Evolutionary conservation across 305 asterid genomes (phyloP).

Genomic region (Solanum hybrid): DNA sequence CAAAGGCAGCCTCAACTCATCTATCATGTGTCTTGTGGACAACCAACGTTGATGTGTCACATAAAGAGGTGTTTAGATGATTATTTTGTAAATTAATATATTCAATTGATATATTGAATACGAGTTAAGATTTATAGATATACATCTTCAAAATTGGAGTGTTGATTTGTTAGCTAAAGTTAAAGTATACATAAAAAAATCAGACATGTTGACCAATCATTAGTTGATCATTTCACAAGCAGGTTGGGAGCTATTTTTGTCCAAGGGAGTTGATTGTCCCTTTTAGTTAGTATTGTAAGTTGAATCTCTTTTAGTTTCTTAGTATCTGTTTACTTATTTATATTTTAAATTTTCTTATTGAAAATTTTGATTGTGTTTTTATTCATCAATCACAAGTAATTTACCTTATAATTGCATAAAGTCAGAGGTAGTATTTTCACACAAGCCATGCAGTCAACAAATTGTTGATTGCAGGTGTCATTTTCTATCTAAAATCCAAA

Average conservation of each 20-base stretch:
- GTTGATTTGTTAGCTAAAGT: not conserved
- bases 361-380: not conserved
- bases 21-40: not conserved
- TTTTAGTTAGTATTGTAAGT: not conserved
- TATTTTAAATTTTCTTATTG: not conserved
- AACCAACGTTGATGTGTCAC: fast-evolving
- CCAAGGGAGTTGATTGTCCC: not conserved
- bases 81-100: too few species aligned
- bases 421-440: not conserved
- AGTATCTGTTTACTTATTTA: not conserved
- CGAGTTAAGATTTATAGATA: too few species aligned
- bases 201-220: not conserved
- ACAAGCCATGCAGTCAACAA: not conserved
- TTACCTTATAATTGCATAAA: not conserved
- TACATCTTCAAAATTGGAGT: too few species aligned
- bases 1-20: not conserved
- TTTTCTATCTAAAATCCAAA: not conserved
- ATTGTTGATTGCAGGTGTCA: not conserved
- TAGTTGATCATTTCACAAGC: not conserved
- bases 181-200: not conserved
- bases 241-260: not conserved
- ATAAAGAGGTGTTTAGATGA: not conserved
- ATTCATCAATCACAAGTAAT: not conserved
- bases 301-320: not conserved
- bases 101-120: too few species aligned